Base-by-base conservation (phyloP, 1,284 basidiomycete species). In the Papiliotrema nemorosa region DNA sequence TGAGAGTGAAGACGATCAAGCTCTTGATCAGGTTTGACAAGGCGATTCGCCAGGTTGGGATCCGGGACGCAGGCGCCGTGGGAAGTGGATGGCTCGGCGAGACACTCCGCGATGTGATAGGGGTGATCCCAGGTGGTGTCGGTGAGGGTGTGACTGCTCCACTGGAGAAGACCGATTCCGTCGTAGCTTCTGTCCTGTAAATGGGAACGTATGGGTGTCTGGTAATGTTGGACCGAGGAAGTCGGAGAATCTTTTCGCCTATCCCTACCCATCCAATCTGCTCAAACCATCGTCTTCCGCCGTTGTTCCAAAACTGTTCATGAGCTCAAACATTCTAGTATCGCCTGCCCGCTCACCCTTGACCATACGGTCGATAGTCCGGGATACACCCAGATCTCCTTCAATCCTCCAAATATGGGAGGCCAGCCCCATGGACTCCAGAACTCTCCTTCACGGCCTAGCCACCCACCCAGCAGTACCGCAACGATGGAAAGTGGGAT, bases 351-450 rank as follows among this genome's bases (percentile, higher is more conserved):
- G 59, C 58, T 47, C 43, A 59, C 59, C 47, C 47, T 57, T 6
- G 57, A 52, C 61, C 61, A 63, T 44, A 59, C 49, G 33, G 53
- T 52, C 2, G 43, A 43, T 6, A 63, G 44, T 0, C 61, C 61
- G 0, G 61, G 61, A 21, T 57, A 47, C 14, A 25, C 31, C 55
- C 55, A 60, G 26, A 63, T 50, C 3, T 47, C 44, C 3, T 13
- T 10, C 18, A 63, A n/a, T 16, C 52, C 51, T 5, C 55, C 70
- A 52, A 70, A 70, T 4, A 67, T 29, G 35, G 69, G 66, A 1
- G 70, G 66, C 63, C 64, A 70, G 3, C 69, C 70, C 63, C 66
- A 73, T 16, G 67, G 67, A n/a, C 51, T 57, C 50, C 55, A 67
- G 26, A 66, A 42, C 50, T 72, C 69, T 12, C 57, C 59, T 38